phyloP scores from a whole-genome alignment of 1,284 basidiomycete genomes.

The Austropuccinia psidii region DNA sequence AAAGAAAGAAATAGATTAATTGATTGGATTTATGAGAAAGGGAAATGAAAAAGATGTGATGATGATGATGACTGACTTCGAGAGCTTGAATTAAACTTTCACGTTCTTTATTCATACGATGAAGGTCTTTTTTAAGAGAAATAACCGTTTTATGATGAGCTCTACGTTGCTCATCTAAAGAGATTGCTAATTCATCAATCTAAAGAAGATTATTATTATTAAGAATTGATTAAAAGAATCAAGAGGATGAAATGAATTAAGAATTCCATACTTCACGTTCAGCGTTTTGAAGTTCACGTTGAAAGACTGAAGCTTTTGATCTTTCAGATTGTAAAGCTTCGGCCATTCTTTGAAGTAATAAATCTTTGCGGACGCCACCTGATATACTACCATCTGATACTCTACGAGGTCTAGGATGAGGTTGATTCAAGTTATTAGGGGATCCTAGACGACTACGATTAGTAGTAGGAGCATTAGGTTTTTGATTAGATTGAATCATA shows the following conservation, averaged over 20 bases:
- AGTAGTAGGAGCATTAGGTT: not conserved
- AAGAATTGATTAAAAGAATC: not conserved
- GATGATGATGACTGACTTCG: slow-evolving; percentile 1
- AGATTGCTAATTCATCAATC: slow-evolving; percentile 34
- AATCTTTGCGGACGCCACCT: slow-evolving; percentile 18
- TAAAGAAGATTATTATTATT: not conserved
- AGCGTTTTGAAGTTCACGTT: slow-evolving; percentile 32
- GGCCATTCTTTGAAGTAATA: slow-evolving; percentile 23
- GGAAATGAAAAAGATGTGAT: not conserved
- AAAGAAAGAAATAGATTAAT: not conserved
- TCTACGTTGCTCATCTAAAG: slow-evolving; percentile 16
- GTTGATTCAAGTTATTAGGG: not conserved
- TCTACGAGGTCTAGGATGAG: not conserved
- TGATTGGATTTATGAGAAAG: not conserved
- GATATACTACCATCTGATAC: slow-evolving; percentile 27
- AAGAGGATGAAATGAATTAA: not conserved
- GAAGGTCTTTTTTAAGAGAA: slow-evolving; percentile 22
- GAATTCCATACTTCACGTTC: slow-evolving; percentile 15
- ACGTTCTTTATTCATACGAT: slow-evolving; percentile 25
- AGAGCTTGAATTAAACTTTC: slow-evolving; percentile 28
- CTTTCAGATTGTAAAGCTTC: slow-evolving; percentile 26
- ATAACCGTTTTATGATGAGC: slow-evolving; percentile 9
- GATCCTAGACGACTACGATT: slow-evolving; percentile 9
- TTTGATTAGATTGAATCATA: not conserved
- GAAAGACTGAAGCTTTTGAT: slow-evolving; percentile 10